Conservation (phyloP, 1,139 yeast species). For the Kodamaea derodonti region DNA sequence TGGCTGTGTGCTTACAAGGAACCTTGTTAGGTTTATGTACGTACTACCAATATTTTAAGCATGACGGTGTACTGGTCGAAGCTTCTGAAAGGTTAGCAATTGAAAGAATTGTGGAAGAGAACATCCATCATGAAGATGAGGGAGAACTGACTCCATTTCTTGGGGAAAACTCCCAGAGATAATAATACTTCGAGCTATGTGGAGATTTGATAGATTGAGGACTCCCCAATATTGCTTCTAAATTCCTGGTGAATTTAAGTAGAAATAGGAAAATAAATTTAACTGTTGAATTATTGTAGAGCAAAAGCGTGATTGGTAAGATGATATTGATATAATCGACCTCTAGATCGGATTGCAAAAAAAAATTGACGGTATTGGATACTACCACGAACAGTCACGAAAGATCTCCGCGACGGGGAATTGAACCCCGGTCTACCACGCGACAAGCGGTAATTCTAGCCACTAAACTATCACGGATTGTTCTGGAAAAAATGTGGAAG, state of each 20-base stretch:
- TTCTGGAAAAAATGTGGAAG: conserved; percentile 2
- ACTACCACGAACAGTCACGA: conserved; percentile 6
- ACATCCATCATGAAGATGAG: conserved; percentile 6
- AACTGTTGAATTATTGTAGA: too few species aligned
- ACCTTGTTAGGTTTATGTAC: conserved; percentile 48
- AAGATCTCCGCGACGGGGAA: conserved; percentile 61
- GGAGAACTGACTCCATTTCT: too few species aligned
- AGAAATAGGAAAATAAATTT: too few species aligned
- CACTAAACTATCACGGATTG: conserved; percentile 45
- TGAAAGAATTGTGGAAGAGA: conserved; percentile 31
- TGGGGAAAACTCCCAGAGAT: too few species aligned
- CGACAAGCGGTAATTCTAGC: conserved; percentile 49
- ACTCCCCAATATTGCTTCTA: too few species aligned
- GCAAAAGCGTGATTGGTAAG: too few species aligned
- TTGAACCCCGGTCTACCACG: conserved; percentile 70
- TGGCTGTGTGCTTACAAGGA: conserved; percentile 70
- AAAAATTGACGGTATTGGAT: conserved; percentile 8
- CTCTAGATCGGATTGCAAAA: background rate
- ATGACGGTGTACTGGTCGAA: conserved; percentile 27
- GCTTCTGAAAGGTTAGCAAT: conserved; percentile 29
- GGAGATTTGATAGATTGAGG: too few species aligned
- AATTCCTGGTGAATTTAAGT: too few species aligned
- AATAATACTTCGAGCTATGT: too few species aligned
- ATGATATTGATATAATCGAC: background rate
- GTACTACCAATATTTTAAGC: conserved; percentile 35